These are phyloP conservation scores for Ascochyta clinopodiicola DNA, from an alignment of 2,329 filamentous ascomycete species.

Conservation along the genomic window DNA sequence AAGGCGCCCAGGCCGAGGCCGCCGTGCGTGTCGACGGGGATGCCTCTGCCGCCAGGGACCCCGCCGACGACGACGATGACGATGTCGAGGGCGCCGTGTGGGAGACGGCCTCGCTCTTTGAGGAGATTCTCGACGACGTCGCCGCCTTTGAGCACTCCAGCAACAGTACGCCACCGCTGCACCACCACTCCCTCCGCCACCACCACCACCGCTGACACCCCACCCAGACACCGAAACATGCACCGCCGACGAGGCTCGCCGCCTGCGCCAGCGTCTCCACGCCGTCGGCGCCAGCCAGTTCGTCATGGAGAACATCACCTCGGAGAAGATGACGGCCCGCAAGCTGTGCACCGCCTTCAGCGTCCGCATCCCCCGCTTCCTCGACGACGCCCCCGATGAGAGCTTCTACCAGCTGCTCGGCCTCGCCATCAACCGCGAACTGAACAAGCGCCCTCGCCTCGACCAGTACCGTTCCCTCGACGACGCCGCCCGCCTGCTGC, in stretches of 20 bases:
- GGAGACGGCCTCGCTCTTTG: constrained; percentile 43
- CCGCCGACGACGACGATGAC: constrained; percentile 21
- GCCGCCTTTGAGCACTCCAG: constrained; percentile 37
- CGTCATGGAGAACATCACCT: constrained; percentile 63
- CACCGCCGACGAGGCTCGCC: constrained; percentile 63
- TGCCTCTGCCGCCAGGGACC: constrained; percentile 7
- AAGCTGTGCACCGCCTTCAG: constrained; percentile 88
- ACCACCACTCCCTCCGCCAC: background rate
- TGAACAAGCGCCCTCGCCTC: constrained; percentile 82
- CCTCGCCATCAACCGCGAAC: constrained; percentile 78
- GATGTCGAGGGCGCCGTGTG: constrained; percentile 35
- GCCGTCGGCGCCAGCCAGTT: constrained; percentile 80
- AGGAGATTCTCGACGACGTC: constrained; percentile 44
- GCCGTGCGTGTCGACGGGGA: constrained; percentile 13
- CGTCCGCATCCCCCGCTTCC: constrained; percentile 73
- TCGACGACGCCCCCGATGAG: constrained; percentile 75
- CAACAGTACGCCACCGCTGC: constrained; percentile 23
- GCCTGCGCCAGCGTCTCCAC: constrained; percentile 74
- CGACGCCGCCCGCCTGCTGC: constrained; percentile 81
- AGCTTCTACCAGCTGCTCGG: constrained; percentile 77
- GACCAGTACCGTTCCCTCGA: constrained; percentile 82
- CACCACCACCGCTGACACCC: background rate
- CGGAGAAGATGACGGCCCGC: constrained; percentile 74
- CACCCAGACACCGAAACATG: constrained; percentile 37
- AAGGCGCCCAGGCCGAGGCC: constrained; percentile 36